Conservation (phyloP, 176 grass and related monocot species). For the Triticum dicoccoides region DNA sequence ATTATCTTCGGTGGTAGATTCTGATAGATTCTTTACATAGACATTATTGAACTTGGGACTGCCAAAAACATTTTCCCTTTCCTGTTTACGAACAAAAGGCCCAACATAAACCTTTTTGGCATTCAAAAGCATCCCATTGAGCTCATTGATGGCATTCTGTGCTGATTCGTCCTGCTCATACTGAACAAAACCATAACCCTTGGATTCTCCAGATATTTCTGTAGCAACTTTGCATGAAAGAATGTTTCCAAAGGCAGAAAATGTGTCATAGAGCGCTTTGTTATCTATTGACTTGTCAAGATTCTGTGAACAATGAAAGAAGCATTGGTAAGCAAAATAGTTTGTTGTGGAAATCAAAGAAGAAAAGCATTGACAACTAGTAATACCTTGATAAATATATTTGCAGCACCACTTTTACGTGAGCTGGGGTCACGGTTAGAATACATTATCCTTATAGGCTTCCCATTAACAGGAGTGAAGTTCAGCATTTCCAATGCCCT, state of each 20-base stretch:
- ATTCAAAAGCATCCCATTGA: constrained; percentile 80
- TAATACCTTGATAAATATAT: constrained; percentile 76
- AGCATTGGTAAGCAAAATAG: background rate
- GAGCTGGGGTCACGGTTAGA: constrained; percentile 80
- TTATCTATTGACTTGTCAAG: constrained; percentile 72
- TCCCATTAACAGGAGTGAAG: constrained; percentile 57
- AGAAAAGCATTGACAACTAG: background rate
- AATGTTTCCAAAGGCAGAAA: constrained; percentile 60
- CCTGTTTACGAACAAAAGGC: constrained; percentile 69
- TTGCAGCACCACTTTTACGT: constrained; percentile 62
- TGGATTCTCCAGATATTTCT: constrained; percentile 54
- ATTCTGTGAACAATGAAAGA: constrained; percentile 42
- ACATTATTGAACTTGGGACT: constrained; percentile 64
- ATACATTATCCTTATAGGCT: constrained; percentile 75
- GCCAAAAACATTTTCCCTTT: constrained; percentile 51
- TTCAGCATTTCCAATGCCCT: constrained; percentile 61
- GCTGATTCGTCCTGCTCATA: constrained; percentile 60
- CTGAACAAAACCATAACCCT: constrained; percentile 73
- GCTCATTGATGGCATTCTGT: constrained; percentile 53
- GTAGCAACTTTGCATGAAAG: constrained; percentile 72
- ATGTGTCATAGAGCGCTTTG: constrained; percentile 65
- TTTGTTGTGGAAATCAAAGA: background rate
- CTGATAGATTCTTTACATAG: constrained; percentile 63
- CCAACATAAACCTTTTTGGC: constrained; percentile 75
- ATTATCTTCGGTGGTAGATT: constrained; percentile 54